Conservation (phyloP, 345 rosid species). For the Corchorus olitorius region DNA sequence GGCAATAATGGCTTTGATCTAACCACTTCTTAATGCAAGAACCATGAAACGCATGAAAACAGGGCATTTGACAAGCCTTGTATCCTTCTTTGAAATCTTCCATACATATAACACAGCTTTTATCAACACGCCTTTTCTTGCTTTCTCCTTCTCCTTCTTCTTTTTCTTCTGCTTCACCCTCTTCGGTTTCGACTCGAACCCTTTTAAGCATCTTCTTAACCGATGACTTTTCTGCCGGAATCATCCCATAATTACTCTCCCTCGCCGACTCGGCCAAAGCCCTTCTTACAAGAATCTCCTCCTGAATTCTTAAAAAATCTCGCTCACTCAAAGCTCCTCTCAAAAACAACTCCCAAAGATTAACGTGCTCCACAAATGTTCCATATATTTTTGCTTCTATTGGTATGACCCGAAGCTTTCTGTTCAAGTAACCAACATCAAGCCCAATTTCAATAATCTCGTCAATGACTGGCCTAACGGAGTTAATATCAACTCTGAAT, state of each 20-base stretch:
- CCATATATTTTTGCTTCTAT: neutral
- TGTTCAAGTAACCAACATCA: accelerated
- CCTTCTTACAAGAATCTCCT: neutral
- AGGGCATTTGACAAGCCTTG: neutral
- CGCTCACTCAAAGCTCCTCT: no score
- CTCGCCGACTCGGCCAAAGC: slow-evolving; percentile 2
- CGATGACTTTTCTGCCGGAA: neutral
- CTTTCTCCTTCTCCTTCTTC: no score
- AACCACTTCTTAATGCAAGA: slow-evolving; percentile 6
- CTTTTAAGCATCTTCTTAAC: neutral
- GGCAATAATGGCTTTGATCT: neutral
- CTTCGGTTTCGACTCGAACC: neutral
- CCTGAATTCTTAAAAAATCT: no score
- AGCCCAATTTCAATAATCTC: neutral
- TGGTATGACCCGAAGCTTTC: neutral
- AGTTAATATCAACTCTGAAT: neutral
- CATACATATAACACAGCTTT: neutral
- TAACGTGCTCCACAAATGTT: neutral
- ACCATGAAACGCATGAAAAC: slow-evolving; percentile 10
- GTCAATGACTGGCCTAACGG: neutral
- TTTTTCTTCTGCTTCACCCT: neutral
- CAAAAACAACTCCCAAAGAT: no score
- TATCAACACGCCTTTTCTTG: no score
- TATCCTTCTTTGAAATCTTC: neutral
- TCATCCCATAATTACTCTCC: neutral